Evolutionary conservation across 2,329 filamentous ascomycete genomes (phyloP).

Genomic region (Aspergillus fumigatiaffinis): DNA sequence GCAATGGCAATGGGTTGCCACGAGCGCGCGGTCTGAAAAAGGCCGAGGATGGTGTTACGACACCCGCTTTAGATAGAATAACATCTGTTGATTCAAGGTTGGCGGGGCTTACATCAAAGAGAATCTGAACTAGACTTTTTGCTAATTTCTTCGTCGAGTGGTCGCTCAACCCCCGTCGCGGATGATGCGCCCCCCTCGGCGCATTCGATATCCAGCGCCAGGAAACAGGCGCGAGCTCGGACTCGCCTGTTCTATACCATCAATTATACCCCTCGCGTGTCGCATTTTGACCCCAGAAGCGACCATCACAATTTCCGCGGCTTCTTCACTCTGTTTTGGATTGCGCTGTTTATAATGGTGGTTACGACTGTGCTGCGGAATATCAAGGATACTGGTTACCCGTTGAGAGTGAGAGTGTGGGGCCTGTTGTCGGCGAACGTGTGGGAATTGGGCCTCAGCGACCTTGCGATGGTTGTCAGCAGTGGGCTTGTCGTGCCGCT

Average conservation of each 20-base stretch:
- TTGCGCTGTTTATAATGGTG: constrained; percentile 93
- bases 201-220: constrained; percentile 77
- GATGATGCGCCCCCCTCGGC: constrained; percentile 90
- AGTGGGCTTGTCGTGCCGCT: constrained; percentile 70
- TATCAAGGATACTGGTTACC: constrained; percentile 87
- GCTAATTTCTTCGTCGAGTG: constrained; percentile 53
- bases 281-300: constrained; percentile 89
- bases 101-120: not conserved
- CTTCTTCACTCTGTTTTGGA: constrained; percentile 98
- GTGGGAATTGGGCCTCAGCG: constrained; percentile 78
- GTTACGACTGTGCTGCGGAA: constrained; percentile 91
- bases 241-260: constrained; percentile 88
- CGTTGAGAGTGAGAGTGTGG: constrained; percentile 84
- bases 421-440: constrained; percentile 81
- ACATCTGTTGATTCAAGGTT: constrained; percentile 35
- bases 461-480: constrained; percentile 77
- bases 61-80: constrained; percentile 25
- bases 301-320: constrained; percentile 93
- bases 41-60: constrained; percentile 21
- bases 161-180: constrained; percentile 76
- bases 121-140: not conserved
- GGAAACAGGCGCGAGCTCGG: constrained; percentile 76
- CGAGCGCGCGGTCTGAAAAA: constrained; percentile 33
- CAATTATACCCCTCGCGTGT: constrained; percentile 84
- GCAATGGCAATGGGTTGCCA: constrained; percentile 22